Evolutionary conservation across 768 basidiomycete species (phyloP).

Genomic region (Agaricus sinodeliciosus): DNA sequence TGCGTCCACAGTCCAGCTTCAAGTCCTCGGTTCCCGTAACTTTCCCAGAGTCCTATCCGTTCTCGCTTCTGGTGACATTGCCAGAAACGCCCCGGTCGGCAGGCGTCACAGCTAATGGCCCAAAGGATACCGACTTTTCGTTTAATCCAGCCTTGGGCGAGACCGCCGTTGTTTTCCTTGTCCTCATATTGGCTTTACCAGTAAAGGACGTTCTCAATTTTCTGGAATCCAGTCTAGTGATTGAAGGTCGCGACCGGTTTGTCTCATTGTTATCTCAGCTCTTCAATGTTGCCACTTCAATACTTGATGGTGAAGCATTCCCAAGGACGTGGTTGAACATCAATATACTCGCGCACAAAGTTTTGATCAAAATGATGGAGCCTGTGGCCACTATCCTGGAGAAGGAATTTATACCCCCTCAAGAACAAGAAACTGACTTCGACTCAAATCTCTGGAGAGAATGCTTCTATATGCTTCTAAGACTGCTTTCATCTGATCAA

Average conservation of each 20-base stretch:
- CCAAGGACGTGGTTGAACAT: constrained; percentile 89
- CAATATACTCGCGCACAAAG: constrained; percentile 81
- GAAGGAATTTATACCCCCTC: constrained; percentile 71
- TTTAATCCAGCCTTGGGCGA: constrained; percentile 83
- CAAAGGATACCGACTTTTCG: constrained; percentile 39
- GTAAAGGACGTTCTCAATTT: constrained; percentile 71
- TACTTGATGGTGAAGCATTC: constrained; percentile 84
- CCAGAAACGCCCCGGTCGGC: constrained; percentile 41
- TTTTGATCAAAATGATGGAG: constrained; percentile 84
- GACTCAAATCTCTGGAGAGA: constrained; percentile 77
- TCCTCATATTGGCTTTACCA: constrained; percentile 75
- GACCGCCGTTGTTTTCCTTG: constrained; percentile 77
- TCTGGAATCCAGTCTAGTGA: constrained; percentile 74
- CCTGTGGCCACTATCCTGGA: constrained; percentile 73
- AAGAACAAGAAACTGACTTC: constrained; percentile 58
- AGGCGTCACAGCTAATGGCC: constrained; percentile 30
- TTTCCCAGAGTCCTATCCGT: constrained; percentile 93
- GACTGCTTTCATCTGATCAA: constrained; percentile 83
- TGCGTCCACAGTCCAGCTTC: constrained; percentile 49
- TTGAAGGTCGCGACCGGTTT: constrained; percentile 83
- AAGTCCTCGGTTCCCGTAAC: constrained; percentile 64
- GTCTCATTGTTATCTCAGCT: constrained; percentile 64
- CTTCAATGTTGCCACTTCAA: constrained; percentile 76
- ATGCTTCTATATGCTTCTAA: constrained; percentile 75
- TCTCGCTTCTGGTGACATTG: constrained; percentile 67